A percentile compares a stretch with the other conserved stretches of the same genome.
These are phyloP conservation scores for Kodamaea anthophila DNA, from an alignment of 1,139 yeast genomes.

Conservation along the genomic window DNA sequence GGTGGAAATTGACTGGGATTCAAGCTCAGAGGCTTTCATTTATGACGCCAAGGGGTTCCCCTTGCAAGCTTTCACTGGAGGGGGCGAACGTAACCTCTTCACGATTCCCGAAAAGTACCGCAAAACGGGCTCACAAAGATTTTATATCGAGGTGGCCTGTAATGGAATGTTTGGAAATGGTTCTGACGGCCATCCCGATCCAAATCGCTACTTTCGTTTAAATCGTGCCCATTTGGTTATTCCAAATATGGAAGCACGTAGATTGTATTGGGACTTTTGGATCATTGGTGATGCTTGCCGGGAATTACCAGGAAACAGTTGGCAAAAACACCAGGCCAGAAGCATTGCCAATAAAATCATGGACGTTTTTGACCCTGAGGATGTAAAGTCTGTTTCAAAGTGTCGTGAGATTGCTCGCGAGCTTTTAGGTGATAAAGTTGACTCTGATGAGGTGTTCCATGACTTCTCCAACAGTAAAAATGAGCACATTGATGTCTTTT, in stretches of 20 bases:
- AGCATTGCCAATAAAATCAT: conserved; percentile 72
- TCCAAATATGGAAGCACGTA: conserved; percentile 77
- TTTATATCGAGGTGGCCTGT: conserved; percentile 86
- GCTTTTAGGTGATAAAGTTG: conserved; percentile 59
- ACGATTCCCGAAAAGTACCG: conserved; percentile 52
- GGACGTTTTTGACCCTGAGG: conserved; percentile 67
- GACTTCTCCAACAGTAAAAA: conserved; percentile 15
- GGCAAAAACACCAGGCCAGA: conserved; percentile 84
- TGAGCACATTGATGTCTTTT: conserved; percentile 51
- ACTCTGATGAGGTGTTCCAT: conserved; percentile 57
- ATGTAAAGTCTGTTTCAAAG: conserved; percentile 40
- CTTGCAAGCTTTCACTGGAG: conserved; percentile 81
- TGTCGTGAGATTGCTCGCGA: conserved; percentile 65
- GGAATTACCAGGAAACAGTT: conserved; percentile 64
- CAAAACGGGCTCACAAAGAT: conserved; percentile 40
- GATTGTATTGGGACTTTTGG: conserved; percentile 76
- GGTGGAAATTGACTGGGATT: conserved; percentile 78
- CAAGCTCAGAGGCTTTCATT: conserved; percentile 78
- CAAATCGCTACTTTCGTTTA: conserved; percentile 66
- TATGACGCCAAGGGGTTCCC: conserved; percentile 64
- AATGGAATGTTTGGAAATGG: conserved; percentile 94
- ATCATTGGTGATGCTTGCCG: conserved; percentile 87
- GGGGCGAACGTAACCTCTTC: conserved; percentile 73
- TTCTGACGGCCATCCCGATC: conserved; percentile 52
- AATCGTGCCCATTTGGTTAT: conserved; percentile 70